A percentile compares a stretch with the other conserved stretches of the same genome.
Evolutionary conservation across 176 grass and related monocot species (phyloP).

Genomic region (Chloris gayana): DNA sequence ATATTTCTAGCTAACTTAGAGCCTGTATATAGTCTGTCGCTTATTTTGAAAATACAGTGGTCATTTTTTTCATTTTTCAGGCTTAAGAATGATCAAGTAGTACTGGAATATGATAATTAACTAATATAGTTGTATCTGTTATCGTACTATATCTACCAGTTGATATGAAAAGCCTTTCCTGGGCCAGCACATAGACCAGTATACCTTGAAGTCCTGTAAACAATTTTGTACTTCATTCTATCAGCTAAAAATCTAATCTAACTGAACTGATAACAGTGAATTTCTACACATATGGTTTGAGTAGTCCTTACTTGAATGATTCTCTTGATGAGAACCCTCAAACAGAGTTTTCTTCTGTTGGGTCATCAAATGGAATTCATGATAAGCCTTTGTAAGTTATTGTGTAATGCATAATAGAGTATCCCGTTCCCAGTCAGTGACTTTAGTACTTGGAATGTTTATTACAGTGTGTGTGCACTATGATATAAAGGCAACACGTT

Average conservation of each 20-base stretch:
- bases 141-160: neutral
- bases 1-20: neutral
- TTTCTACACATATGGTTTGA: neutral
- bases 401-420: conserved; percentile 3
- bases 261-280: neutral
- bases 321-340: neutral
- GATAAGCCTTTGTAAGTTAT: neutral
- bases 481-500: no score
- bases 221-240: neutral
- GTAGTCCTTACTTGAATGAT: neutral
- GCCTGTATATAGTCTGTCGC: no score
- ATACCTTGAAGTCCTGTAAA: neutral
- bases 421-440: neutral
- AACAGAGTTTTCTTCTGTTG: neutral
- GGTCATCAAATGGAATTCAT: neutral
- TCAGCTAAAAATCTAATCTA: neutral
- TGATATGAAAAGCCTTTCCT: neutral
- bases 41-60: neutral
- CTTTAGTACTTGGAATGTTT: neutral
- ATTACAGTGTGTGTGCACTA: no score
- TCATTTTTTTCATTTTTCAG: conserved; percentile 1
- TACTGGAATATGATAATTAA: neutral
- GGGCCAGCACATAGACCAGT: neutral
- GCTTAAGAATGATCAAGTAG: neutral
- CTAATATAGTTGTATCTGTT: no score